phyloP scores from a whole-genome alignment of 176 grass and related monocot genomes.

The Phyllostachys edulis region DNA sequence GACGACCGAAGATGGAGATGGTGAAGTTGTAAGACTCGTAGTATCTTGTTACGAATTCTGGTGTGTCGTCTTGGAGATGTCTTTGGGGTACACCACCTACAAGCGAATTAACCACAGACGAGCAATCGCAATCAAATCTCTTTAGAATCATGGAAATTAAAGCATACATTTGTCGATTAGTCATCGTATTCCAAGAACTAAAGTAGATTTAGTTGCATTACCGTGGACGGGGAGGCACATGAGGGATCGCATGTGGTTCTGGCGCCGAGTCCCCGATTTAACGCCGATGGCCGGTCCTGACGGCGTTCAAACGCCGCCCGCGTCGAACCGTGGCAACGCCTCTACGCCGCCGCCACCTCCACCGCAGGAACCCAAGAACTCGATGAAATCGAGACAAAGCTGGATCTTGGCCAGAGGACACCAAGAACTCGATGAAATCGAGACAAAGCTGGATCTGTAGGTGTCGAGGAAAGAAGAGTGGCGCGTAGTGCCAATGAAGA shows the following conservation, averaged over 20 bases:
- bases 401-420: too few species aligned
- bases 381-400: too few species aligned
- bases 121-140: not conserved
- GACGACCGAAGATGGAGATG: too few species aligned
- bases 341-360: conserved; percentile 51
- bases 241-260: conserved; percentile 84
- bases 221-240: conserved; percentile 69
- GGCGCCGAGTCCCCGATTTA: conserved; percentile 73
- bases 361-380: conserved; percentile 47
- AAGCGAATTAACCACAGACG: too few species aligned
- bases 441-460: not conserved
- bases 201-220: not conserved
- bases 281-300: conserved; percentile 49
- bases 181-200: not conserved
- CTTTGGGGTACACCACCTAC: conserved; percentile 35
- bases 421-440: not conserved
- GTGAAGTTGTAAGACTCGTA: conserved; percentile 42
- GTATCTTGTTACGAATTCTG: conserved; percentile 1
- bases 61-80: conserved; percentile 12
- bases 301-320: conserved; percentile 44
- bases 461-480: not conserved
- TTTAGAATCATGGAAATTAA: not conserved
- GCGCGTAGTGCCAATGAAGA: conserved; percentile 21
- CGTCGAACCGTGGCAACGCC: conserved; percentile 64
- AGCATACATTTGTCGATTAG: not conserved